Evolutionary conservation across 495 filamentous ascomycete species (phyloP).

Genomic region (Xylaria cubensis): DNA sequence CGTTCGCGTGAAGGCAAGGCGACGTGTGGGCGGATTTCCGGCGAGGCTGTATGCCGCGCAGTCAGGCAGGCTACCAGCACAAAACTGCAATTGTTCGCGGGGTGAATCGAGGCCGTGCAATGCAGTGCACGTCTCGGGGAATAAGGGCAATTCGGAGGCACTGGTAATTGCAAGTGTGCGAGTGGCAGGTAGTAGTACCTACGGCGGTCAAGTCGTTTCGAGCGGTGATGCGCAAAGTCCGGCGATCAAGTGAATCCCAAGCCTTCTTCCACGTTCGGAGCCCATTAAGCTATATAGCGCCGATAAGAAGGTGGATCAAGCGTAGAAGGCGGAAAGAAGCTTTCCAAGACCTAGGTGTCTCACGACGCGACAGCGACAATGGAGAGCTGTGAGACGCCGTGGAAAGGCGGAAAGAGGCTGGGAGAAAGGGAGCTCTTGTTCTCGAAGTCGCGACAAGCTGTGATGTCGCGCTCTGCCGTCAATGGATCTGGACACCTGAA

Average conservation of each 20-base stretch:
- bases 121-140: conserved; percentile 30
- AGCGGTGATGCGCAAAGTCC: conserved; percentile 15
- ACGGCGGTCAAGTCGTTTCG: conserved; percentile 23
- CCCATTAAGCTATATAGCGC: conserved; percentile 40
- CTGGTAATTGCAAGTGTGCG: conserved; percentile 9
- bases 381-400: conserved; percentile 26
- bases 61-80: conserved; percentile 18
- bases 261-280: conserved; percentile 35
- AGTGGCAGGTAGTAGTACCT: conserved; percentile 10
- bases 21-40: conserved; percentile 19
- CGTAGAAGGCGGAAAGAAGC: conserved; percentile 41
- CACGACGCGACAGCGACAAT: conserved; percentile 30
- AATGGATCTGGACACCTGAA: conserved; percentile 19
- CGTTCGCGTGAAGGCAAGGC: conserved; percentile 4
- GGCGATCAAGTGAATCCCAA: conserved; percentile 32
- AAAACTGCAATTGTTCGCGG: conserved; percentile 20
- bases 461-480: conserved; percentile 29
- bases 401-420: conserved; percentile 28
- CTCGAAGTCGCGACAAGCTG: conserved; percentile 41
- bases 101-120: conserved; percentile 27
- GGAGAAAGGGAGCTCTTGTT: conserved; percentile 41
- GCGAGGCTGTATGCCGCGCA: conserved; percentile 17
- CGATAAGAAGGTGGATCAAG: conserved; percentile 34
- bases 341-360: conserved; percentile 41
- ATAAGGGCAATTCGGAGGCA: conserved; percentile 11